phyloP scores from a whole-genome alignment of 1,284 basidiomycete genomes.

The Entoloma clypeatum region DNA sequence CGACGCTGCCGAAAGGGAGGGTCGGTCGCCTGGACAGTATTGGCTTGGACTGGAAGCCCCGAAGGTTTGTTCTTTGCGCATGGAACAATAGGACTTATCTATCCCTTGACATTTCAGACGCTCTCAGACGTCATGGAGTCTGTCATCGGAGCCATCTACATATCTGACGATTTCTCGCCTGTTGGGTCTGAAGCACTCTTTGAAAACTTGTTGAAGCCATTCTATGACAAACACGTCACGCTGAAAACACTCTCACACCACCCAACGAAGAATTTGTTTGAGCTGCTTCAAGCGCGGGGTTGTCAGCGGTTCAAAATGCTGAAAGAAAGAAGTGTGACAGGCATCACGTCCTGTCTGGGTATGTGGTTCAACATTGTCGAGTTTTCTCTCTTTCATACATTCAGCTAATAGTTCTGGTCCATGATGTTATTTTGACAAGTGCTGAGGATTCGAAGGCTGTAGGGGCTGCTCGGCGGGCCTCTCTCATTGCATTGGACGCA shows the following conservation, averaged over 20 bases:
- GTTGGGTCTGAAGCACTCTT: conserved; percentile 61
- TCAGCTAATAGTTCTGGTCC: conserved; percentile 60
- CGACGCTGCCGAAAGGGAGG: conserved; percentile 42
- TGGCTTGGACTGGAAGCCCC: conserved; percentile 74
- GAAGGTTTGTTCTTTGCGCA: conserved; percentile 60
- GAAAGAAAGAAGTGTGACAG: conserved; percentile 38
- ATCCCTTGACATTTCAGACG: conserved; percentile 36
- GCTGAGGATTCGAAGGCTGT: conserved; percentile 46
- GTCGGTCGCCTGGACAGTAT: conserved; percentile 57
- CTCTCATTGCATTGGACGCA: conserved; percentile 58
- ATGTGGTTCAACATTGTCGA: too few relatives aligned
- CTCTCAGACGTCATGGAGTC: conserved; percentile 78
- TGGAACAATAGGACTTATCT: too few relatives aligned
- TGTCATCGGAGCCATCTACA: conserved; percentile 68
- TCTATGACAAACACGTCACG: conserved; percentile 69
- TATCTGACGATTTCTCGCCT: conserved; percentile 66
- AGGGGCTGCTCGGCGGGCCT: conserved; percentile 56
- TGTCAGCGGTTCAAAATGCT: conserved; percentile 60
- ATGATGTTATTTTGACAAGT: conserved; percentile 59
- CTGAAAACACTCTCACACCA: conserved; percentile 68
- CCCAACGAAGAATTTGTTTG: conserved; percentile 69
- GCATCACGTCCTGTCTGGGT: conserved; percentile 48
- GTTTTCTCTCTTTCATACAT: conserved; percentile 20
- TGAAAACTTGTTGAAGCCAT: conserved; percentile 62
- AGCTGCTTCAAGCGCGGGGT: conserved; percentile 63